Conservation (phyloP, 2,329 filamentous ascomycete species). For the Truncatella angustata region DNA sequence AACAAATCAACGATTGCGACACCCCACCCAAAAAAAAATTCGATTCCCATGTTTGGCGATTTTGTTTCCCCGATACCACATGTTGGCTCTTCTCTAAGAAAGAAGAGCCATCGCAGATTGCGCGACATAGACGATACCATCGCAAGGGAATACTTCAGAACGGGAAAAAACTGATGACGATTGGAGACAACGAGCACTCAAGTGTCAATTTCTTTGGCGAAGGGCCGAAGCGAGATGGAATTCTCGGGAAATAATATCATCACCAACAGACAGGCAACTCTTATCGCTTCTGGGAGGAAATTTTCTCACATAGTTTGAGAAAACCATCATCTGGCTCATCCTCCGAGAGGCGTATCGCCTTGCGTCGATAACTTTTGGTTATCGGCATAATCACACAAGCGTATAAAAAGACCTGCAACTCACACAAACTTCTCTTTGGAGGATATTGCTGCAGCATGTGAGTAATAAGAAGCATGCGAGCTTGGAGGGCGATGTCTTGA, state of each 20-base stretch:
- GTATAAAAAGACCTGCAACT: background rate
- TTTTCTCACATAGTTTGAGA: constrained; percentile 9
- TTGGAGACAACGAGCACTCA: background rate
- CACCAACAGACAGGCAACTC: background rate
- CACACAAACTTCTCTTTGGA: constrained; percentile 5
- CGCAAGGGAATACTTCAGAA: background rate
- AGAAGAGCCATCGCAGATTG: constrained; percentile 3
- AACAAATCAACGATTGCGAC: constrained; percentile 23
- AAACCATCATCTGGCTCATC: background rate
- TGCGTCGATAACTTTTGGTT: background rate
- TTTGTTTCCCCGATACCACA: constrained; percentile 2
- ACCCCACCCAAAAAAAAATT: constrained; percentile 27
- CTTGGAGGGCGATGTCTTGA: background rate
- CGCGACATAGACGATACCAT: constrained; percentile 9
- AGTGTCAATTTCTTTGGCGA: constrained; percentile 2
- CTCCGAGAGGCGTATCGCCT: background rate
- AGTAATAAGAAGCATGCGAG: background rate
- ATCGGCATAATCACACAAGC: background rate
- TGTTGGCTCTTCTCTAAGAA: background rate
- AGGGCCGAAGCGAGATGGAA: constrained; percentile 1
- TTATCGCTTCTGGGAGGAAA: constrained; percentile 5
- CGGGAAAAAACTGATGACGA: background rate
- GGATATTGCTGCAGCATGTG: constrained; percentile 8
- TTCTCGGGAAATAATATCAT: constrained; percentile 4
- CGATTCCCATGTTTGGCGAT: constrained; percentile 20